Conservation (phyloP, 345 rosid genomes). For the Raphanus sativus region DNA sequence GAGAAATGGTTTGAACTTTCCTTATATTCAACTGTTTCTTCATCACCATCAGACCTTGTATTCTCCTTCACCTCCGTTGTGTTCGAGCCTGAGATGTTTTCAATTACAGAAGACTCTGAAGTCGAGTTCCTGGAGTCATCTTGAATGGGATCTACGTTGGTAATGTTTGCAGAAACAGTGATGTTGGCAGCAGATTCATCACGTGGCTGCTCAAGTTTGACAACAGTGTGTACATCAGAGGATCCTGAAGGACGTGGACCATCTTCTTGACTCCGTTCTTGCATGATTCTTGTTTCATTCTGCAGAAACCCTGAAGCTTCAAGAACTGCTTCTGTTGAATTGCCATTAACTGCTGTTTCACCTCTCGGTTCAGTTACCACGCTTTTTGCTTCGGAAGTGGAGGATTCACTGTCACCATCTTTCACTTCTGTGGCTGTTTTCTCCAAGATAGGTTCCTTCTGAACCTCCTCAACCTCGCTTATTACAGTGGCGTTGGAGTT, state of each 20-base stretch:
- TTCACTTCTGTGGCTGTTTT: slow-evolving; percentile 39
- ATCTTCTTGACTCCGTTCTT: slow-evolving; percentile 35
- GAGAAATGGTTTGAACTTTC: slow-evolving; percentile 37
- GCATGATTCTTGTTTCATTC: slow-evolving; percentile 46
- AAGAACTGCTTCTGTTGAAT: slow-evolving; percentile 28
- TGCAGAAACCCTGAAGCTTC: slow-evolving; percentile 36
- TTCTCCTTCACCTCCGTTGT: slow-evolving; percentile 39
- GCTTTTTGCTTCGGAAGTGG: slow-evolving; percentile 24
- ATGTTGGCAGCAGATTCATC: slow-evolving; percentile 30
- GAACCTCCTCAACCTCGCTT: slow-evolving; percentile 30
- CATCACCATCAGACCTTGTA: slow-evolving; percentile 36
- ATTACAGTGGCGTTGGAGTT: slow-evolving; percentile 12
- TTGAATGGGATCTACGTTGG: slow-evolving; percentile 22
- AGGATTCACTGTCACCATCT: slow-evolving; percentile 25
- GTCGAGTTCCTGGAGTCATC: slow-evolving; percentile 41
- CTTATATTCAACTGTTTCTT: slow-evolving; percentile 37
- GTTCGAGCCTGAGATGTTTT: slow-evolving; percentile 37
- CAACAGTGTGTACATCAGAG: slow-evolving; percentile 24
- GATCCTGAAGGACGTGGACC: slow-evolving; percentile 35
- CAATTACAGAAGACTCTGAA: slow-evolving; percentile 26
- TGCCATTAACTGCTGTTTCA: slow-evolving; percentile 38
- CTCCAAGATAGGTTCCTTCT: slow-evolving; percentile 32
- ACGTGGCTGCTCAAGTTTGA: slow-evolving; percentile 33
- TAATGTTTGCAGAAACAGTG: slow-evolving; percentile 34
- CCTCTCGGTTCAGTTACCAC: slow-evolving; percentile 33